Base-by-base conservation (phyloP, 1,139 yeast genomes). In the Debaryomyces subglobosus region DNA sequence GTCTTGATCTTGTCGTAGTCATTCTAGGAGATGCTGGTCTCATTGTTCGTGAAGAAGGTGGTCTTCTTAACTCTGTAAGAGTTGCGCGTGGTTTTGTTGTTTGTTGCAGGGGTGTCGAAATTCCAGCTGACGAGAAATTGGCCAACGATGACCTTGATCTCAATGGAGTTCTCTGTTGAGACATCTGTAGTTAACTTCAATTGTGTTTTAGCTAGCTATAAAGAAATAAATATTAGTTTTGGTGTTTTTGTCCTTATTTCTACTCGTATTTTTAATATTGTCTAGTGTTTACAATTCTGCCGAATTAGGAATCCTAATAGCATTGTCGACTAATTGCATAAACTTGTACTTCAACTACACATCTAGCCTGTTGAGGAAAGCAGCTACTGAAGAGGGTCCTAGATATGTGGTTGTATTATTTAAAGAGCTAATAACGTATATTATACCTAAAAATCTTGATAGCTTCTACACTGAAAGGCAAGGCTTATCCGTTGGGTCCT, bases 401-500 rank as follows among this genome's bases (percentile, higher is more conserved):
- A 20, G 23, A 20, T 20, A 20, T 5, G 10, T 10, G 4, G 5
- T 18, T 32, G 4, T 9, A 15, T 27, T 12, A 40, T 27, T 38
- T 41, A 32, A 49, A 39, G 9, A 27, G 44, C 45, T 51, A 51
- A 46, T 54, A 48, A 33, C 40, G 24, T 37, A 21, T 23, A 37
- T 37, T 37, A 24, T 37, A 37, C n/a, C 21, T 40, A 30, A 9
- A 13, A 18, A 21, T 16, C 3, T 39, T 21, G 10, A 40, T 40
- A 30, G 30, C 12, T 3, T 13, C 36, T 40, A 40, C 21, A 30
- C 23, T 18, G 52, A 53, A 42, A 60, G 60, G 49, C 75, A 69
- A 3, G 77, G 83, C 51, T 70, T 72, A 53, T 86, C 94, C 5
- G 89, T 74, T 1, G 82, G 79, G 61, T 89, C 96, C 45, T 76